Percentiles rank a stretch among this genome's conserved stretches.
phyloP scores from a whole-genome alignment of 495 filamentous ascomycete genomes.

The Viridothelium virens region DNA sequence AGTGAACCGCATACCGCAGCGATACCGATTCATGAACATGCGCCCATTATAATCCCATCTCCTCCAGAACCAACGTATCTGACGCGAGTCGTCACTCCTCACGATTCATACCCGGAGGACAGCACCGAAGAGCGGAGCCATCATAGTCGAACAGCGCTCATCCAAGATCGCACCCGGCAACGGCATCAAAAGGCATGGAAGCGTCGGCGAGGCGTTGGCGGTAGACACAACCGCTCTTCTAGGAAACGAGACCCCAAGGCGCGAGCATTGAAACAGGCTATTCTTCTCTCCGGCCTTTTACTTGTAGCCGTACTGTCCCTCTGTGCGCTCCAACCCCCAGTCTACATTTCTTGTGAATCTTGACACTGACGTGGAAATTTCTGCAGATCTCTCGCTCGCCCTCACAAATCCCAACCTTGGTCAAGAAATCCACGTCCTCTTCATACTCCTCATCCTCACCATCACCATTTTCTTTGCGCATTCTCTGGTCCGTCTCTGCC shows the following conservation, averaged over 20 bases:
- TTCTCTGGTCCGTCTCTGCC: constrained; percentile 62
- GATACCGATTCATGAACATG: not conserved
- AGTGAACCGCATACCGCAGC: not conserved
- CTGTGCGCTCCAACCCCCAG: constrained; percentile 20
- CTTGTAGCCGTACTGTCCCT: constrained; percentile 24
- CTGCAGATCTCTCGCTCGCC: constrained; percentile 60
- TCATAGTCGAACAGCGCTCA: not conserved
- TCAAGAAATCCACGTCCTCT: constrained; percentile 56
- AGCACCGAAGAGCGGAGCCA: not conserved
- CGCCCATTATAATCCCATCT: not conserved
- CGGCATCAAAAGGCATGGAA: constrained; percentile 21
- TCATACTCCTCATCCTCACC: constrained; percentile 66
- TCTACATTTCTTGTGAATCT: not conserved
- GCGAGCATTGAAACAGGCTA: constrained; percentile 19
- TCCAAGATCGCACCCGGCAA: not conserved
- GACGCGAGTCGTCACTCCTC: constrained; percentile 4
- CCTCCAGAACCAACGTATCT: not conserved
- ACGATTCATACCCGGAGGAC: not conserved
- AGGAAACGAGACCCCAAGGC: constrained; percentile 6
- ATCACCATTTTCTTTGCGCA: constrained; percentile 74
- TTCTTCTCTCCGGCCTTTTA: constrained; percentile 26
- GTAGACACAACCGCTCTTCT: not conserved
- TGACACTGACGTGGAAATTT: not conserved
- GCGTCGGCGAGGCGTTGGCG: not conserved
- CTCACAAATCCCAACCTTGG: constrained; percentile 47